Percentiles rank a stretch among this genome's conserved stretches.
phyloP scores from a whole-genome alignment of 2,329 filamentous ascomycete genomes.

The Phyllosticta capitalensis region DNA sequence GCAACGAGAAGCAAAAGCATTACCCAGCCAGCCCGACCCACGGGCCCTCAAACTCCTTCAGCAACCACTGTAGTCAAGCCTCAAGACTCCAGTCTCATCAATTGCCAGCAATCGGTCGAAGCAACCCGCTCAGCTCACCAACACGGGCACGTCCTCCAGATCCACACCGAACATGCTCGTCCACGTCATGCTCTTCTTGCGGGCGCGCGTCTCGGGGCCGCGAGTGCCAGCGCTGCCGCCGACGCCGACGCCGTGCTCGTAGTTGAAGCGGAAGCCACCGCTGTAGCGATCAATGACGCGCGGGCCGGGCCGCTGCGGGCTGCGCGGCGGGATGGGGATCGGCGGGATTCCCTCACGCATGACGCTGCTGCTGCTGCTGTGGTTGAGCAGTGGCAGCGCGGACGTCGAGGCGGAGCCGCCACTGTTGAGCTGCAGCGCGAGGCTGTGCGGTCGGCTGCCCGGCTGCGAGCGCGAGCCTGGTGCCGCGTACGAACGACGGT shows the following conservation, averaged over 20 bases:
- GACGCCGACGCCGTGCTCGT: slow-evolving; percentile 25
- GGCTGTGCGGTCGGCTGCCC: not conserved
- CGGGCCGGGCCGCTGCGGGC: not conserved
- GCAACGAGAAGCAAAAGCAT: not conserved
- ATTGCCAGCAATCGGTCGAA: not conserved
- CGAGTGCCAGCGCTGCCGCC: slow-evolving; percentile 29
- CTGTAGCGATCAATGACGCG: slow-evolving; percentile 22
- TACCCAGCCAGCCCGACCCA: too few species aligned
- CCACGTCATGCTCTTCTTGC: slow-evolving; percentile 22
- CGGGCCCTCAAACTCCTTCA: too few species aligned
- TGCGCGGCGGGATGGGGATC: not conserved
- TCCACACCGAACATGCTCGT: slow-evolving; percentile 24
- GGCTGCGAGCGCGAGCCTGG: not conserved
- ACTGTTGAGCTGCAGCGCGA: not conserved
- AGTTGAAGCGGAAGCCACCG: slow-evolving; percentile 27
- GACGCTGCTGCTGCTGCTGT: not conserved
- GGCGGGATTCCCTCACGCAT: not conserved
- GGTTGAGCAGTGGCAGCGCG: not conserved
- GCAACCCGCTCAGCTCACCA: slow-evolving; percentile 16
- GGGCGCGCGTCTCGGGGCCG: slow-evolving; percentile 21
- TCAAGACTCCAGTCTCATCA: not conserved
- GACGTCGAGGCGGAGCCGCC: not conserved
- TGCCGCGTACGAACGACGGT: not conserved
- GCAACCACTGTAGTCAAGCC: not conserved
- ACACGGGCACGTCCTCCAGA: slow-evolving; percentile 24